phyloP scores from a whole-genome alignment of 2,329 filamentous ascomycete genomes.

The Colletotrichum shisoi region DNA sequence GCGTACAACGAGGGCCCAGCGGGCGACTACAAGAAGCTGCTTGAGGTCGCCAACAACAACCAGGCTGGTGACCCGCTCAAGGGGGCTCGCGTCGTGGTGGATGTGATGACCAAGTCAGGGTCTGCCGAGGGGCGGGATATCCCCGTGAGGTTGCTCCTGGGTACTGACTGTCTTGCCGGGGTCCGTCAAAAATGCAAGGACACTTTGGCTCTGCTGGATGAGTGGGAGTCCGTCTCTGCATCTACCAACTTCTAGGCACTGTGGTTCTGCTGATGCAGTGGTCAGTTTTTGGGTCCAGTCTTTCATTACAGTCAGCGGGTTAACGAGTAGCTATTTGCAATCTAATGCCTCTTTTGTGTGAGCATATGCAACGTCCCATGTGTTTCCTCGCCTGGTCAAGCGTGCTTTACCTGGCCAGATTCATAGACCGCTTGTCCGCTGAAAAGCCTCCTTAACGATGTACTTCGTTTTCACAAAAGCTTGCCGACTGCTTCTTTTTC shows the following conservation, averaged over 20 bases:
- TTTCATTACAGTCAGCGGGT: neutral
- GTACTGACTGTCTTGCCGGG: conserved; percentile 56
- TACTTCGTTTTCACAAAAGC: neutral
- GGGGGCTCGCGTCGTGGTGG: conserved; percentile 61
- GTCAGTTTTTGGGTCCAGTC: neutral
- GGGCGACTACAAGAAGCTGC: conserved; percentile 42
- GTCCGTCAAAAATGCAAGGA: conserved; percentile 55
- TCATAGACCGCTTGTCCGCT: neutral
- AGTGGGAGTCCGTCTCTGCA: conserved; percentile 58
- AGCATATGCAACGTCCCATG: neutral
- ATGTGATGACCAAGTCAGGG: conserved; percentile 62
- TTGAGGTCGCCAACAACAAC: conserved; percentile 53
- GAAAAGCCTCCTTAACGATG: neutral
- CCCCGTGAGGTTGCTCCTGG: conserved; percentile 63
- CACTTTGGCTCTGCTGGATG: conserved; percentile 55
- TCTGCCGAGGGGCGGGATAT: conserved; percentile 57
- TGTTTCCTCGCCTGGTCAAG: neutral
- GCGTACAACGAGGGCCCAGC: conserved; percentile 47
- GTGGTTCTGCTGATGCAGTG: neutral
- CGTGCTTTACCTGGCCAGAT: neutral
- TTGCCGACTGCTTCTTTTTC: neutral
- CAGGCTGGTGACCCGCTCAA: conserved; percentile 66
- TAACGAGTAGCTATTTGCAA: neutral
- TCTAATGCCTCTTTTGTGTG: neutral
- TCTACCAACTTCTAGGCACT: conserved; percentile 47